Evolutionary conservation across 371 early-diverging fungal genomes (phyloP).

Genomic region (Mortierella sp.): DNA sequence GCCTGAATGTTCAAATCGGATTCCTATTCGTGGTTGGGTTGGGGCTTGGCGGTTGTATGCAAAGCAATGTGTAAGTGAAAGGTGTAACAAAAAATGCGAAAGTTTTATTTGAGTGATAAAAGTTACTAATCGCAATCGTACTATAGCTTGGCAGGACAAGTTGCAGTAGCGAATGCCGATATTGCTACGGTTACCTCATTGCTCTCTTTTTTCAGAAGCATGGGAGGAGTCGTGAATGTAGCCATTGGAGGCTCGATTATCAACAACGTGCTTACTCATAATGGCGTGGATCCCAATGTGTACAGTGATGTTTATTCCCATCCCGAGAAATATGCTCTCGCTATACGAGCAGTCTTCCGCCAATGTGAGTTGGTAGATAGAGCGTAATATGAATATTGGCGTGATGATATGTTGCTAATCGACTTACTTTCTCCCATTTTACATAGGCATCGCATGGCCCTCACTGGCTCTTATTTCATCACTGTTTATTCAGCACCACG

Average conservation of each 20-base stretch:
- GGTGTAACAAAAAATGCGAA: too few species aligned
- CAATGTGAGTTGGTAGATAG: slow-evolving; percentile 24
- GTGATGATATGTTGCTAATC: background rate
- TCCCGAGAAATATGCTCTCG: slow-evolving; percentile 34
- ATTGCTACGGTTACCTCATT: slow-evolving; percentile 74
- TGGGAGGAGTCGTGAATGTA: slow-evolving; percentile 64
- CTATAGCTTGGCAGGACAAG: slow-evolving; percentile 66
- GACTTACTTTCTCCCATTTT: background rate
- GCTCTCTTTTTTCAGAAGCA: slow-evolving; percentile 70
- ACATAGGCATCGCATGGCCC: slow-evolving; percentile 49
- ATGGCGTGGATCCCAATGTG: slow-evolving; percentile 33
- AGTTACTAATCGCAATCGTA: background rate
- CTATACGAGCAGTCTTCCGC: slow-evolving; percentile 34
- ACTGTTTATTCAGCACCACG: slow-evolving; percentile 65
- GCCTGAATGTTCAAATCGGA: slow-evolving; percentile 26
- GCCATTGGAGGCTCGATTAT: slow-evolving; percentile 63
- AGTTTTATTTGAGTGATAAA: too few species aligned
- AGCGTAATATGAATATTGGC: background rate
- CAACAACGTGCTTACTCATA: slow-evolving; percentile 54
- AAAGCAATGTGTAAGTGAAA: slow-evolving; percentile 40
- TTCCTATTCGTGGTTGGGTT: slow-evolving; percentile 42
- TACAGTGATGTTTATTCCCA: slow-evolving; percentile 15
- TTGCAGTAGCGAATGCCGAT: slow-evolving; percentile 60
- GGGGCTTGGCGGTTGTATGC: slow-evolving; percentile 50
- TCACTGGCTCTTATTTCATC: slow-evolving; percentile 55